A percentile compares a stretch with the other conserved stretches of the same genome.
Evolutionary conservation across 225 moss, liverwort and hornwort genomes (phyloP).

Genomic region (Pseudoscleropodium purum): DNA sequence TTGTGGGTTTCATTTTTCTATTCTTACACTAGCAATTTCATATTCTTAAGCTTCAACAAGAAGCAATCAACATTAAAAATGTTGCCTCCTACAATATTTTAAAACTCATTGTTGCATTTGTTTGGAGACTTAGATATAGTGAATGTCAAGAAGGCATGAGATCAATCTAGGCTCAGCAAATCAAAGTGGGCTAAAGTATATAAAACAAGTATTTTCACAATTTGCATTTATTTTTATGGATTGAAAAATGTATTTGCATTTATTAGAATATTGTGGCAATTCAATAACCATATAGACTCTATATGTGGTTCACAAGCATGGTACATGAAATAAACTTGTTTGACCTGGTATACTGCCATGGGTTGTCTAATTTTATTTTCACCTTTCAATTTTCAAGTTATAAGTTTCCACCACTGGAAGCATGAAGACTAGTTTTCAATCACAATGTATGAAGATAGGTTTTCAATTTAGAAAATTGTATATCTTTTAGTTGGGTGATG

Average conservation of each 20-base stretch:
- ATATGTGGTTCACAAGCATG: neutral
- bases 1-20: neutral
- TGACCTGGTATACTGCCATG: fast-evolving
- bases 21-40: neutral
- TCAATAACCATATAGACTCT: neutral
- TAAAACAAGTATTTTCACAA: neutral
- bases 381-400: neutral
- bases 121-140: neutral
- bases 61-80: neutral
- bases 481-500: neutral
- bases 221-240: neutral
- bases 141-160: neutral
- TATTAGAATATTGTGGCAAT: neutral
- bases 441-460: neutral
- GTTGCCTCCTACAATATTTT: neutral
- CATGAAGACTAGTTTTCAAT: neutral
- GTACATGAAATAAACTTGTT: neutral
- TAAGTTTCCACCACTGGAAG: neutral
- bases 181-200: neutral
- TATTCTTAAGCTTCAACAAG: no score
- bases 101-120: neutral
- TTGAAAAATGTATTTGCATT: neutral
- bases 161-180: fast-evolving
- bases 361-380: neutral
- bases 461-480: neutral